Conservation (phyloP, 2,329 filamentous ascomycete genomes). For the Tricladium varicosporioides region DNA sequence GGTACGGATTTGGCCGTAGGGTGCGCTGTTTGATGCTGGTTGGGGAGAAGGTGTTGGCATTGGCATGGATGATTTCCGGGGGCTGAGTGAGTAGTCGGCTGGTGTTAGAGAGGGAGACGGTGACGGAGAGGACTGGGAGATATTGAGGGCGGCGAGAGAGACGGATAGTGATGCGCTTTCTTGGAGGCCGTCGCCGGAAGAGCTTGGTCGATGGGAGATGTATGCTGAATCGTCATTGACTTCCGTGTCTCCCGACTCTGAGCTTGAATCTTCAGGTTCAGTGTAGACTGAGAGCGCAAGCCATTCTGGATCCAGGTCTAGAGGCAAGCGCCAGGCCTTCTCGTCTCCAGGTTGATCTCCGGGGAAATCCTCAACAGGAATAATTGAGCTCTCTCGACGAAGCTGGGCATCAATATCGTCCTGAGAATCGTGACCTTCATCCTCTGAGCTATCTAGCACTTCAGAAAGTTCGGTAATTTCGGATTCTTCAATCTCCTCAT, state of each 20-base stretch:
- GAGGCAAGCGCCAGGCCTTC: constrained; percentile 52
- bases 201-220: constrained; percentile 21
- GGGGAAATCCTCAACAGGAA: constrained; percentile 8
- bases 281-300: constrained; percentile 71
- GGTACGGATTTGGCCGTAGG: constrained; percentile 54
- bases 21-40: constrained; percentile 27
- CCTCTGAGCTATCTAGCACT: constrained; percentile 13
- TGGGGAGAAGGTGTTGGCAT: not conserved
- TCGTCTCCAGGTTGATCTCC: constrained; percentile 7
- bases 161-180: constrained; percentile 14
- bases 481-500: constrained; percentile 15
- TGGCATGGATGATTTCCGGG: not conserved
- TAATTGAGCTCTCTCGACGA: constrained; percentile 31
- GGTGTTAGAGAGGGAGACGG: constrained; percentile 12
- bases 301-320: constrained; percentile 70
- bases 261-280: constrained; percentile 52
- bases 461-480: not conserved
- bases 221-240: constrained; percentile 26
- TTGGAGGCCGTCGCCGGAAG: constrained; percentile 14
- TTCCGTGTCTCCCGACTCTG: constrained; percentile 42
- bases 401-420: constrained; percentile 33
- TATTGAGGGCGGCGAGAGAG: constrained; percentile 24
- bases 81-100: not conserved
- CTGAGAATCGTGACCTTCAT: constrained; percentile 33
- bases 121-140: constrained; percentile 20